These are phyloP conservation scores for Pyronema omphalodes DNA, from an alignment of 495 filamentous ascomycete species.

Conservation along the genomic window DNA sequence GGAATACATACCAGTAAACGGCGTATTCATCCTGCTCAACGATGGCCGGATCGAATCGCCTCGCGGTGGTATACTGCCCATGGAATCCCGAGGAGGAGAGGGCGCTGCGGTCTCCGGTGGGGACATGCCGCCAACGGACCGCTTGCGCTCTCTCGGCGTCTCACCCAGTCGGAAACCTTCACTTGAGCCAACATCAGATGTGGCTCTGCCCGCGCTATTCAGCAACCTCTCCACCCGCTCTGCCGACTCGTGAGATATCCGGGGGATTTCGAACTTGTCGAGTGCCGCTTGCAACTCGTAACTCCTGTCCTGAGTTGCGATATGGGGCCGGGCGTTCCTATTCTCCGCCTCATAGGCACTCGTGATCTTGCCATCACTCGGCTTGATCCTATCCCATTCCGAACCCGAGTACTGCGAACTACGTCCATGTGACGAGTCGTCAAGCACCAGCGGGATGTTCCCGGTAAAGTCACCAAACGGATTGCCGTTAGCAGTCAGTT, in stretches of 20 bases:
- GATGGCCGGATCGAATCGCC: constrained; percentile 20
- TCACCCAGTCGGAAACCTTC: constrained; percentile 54
- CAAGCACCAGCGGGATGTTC: constrained; percentile 67
- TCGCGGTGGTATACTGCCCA: constrained; percentile 12
- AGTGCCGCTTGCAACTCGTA: constrained; percentile 30
- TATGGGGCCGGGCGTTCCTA: constrained; percentile 43
- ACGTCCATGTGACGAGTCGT: constrained; percentile 36
- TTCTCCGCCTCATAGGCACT: constrained; percentile 12
- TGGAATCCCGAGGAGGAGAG: constrained; percentile 8
- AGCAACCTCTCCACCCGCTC: constrained; percentile 5
- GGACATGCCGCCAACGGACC: constrained; percentile 26
- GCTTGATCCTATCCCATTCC: not conserved
- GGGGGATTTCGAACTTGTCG: constrained; percentile 13
- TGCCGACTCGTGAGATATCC: constrained; percentile 16
- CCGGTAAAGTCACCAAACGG: too few relatives aligned
- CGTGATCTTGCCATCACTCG: constrained; percentile 12
- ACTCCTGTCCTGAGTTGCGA: constrained; percentile 76
- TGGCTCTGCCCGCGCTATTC: not conserved
- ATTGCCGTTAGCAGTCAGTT: too few relatives aligned
- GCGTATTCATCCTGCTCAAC: not conserved
- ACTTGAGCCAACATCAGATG: constrained; percentile 14
- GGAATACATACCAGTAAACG: constrained; percentile 6
- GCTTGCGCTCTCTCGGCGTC: constrained; percentile 46
- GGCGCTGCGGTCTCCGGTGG: constrained; percentile 10
- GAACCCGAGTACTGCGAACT: not conserved